Percentiles rank a stretch among this genome's conserved stretches.
Conservation (phyloP, 306 rosid species). For the Arachis hypogaea region DNA sequence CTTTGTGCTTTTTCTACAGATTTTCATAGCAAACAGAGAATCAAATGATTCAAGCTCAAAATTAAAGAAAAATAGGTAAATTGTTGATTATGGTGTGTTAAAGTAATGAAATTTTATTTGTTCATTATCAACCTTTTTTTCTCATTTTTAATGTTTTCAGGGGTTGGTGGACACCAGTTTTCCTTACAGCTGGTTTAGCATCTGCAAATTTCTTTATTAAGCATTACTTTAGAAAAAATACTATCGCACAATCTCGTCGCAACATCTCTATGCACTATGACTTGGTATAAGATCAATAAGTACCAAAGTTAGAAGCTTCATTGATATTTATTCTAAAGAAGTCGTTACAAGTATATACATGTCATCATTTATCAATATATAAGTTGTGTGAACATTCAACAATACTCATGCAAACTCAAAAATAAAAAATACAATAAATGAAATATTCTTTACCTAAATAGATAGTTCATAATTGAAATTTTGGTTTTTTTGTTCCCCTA, state of each 20-base stretch:
- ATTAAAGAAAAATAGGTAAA: slow-evolving; percentile 57
- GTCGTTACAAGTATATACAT: neutral
- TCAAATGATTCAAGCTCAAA: slow-evolving; percentile 38
- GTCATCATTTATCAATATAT: neutral
- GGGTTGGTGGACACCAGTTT: slow-evolving; percentile 95
- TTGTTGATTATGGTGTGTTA: neutral
- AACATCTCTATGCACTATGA: slow-evolving; percentile 91
- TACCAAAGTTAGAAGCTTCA: neutral
- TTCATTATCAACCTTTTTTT: neutral
- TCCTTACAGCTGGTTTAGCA: slow-evolving; percentile 70
- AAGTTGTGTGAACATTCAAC: too few relatives aligned
- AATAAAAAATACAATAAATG: too few relatives aligned
- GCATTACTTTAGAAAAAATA: slow-evolving; percentile 74
- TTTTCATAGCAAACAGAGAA: slow-evolving; percentile 74
- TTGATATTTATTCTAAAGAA: neutral
- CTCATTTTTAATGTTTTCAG: slow-evolving; percentile 38
- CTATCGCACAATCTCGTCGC: slow-evolving; percentile 83
- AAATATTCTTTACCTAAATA: too few relatives aligned
- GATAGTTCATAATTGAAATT: too few relatives aligned
- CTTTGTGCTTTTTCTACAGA: slow-evolving; percentile 41
- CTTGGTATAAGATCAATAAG: slow-evolving; percentile 55
- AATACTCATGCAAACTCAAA: too few relatives aligned
- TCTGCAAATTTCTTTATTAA: slow-evolving; percentile 77
- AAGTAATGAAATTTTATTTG: neutral
- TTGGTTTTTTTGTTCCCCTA: too few relatives aligned